These are phyloP conservation scores for Plantago coronopus DNA, from an alignment of 305 asterid species.

Conservation along the genomic window DNA sequence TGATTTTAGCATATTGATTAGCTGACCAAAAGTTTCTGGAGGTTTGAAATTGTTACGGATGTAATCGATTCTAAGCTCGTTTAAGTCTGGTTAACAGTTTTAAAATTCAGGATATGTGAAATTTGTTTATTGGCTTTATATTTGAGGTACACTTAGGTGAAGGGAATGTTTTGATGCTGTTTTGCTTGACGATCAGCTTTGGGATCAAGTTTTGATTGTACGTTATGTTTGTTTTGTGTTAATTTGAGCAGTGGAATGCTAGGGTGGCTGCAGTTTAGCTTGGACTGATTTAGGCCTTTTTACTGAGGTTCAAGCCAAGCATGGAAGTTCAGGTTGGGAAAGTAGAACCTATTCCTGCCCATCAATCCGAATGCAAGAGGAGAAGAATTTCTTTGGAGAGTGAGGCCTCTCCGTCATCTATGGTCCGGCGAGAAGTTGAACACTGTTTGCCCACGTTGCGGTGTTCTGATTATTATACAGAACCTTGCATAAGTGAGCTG, in stretches of 20 bases:
- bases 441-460: slow-evolving; percentile 50
- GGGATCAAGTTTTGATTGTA: neutral
- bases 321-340: slow-evolving; percentile 47
- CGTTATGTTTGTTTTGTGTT: slow-evolving; percentile 17
- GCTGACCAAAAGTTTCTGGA: neutral
- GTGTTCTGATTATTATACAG: slow-evolving; percentile 60
- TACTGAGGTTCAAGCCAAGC: slow-evolving; percentile 11
- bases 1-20: neutral
- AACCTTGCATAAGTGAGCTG: slow-evolving; percentile 74
- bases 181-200: neutral
- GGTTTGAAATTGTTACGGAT: neutral
- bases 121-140: no score
- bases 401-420: slow-evolving; percentile 27
- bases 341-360: slow-evolving; percentile 28
- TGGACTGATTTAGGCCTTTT: slow-evolving; percentile 17
- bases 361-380: slow-evolving; percentile 51
- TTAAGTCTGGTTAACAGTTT: neutral
- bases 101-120: neutral
- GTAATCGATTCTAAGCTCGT: neutral
- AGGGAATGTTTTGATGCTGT: slow-evolving; percentile 1
- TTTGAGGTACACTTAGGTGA: neutral
- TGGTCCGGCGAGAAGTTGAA: slow-evolving; percentile 30
- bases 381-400: slow-evolving; percentile 49
- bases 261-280: slow-evolving; percentile 7
- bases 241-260: slow-evolving; percentile 16